phyloP scores from a whole-genome alignment of 805 yeast species.

The Saccharomycopsis oosterbeekiorum region DNA sequence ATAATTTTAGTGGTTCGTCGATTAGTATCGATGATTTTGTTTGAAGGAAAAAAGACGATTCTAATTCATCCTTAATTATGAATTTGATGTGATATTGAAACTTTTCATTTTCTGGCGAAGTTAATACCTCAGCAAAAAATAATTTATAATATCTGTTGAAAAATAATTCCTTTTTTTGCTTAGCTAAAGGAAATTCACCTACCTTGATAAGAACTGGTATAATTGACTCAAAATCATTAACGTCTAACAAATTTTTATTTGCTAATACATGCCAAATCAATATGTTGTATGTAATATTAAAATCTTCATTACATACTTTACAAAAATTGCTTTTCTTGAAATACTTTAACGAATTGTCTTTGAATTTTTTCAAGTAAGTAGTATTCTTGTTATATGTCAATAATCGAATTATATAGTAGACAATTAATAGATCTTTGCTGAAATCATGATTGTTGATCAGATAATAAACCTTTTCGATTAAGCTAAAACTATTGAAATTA shows the following conservation, averaged over 20 bases:
- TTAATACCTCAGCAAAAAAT: not conserved
- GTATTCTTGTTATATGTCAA: not conserved
- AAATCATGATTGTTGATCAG: not conserved
- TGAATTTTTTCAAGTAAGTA: not conserved
- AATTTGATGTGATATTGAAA: not conserved
- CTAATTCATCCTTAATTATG: constrained; percentile 4
- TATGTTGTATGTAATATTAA: not conserved
- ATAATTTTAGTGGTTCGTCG: not conserved
- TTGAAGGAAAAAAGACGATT: constrained; percentile 4
- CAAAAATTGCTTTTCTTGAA: not conserved
- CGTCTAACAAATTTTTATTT: not conserved
- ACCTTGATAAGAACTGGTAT: not conserved
- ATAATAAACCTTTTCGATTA: not conserved
- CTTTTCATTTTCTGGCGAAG: not conserved
- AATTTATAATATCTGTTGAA: not conserved
- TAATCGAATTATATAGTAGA: not conserved
- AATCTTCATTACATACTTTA: not conserved
- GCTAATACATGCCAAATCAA: not conserved
- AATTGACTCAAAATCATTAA: not conserved
- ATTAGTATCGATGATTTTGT: not conserved
- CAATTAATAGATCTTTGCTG: not conserved
- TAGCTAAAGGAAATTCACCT: not conserved
- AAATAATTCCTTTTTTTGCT: not conserved
- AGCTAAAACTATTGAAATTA: not conserved
- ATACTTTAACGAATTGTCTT: not conserved